Percentiles rank a stretch among this genome's conserved stretches.
phyloP scores from a whole-genome alignment of 176 grass and related monocot species.

The Dendrocalamus sinicus region DNA sequence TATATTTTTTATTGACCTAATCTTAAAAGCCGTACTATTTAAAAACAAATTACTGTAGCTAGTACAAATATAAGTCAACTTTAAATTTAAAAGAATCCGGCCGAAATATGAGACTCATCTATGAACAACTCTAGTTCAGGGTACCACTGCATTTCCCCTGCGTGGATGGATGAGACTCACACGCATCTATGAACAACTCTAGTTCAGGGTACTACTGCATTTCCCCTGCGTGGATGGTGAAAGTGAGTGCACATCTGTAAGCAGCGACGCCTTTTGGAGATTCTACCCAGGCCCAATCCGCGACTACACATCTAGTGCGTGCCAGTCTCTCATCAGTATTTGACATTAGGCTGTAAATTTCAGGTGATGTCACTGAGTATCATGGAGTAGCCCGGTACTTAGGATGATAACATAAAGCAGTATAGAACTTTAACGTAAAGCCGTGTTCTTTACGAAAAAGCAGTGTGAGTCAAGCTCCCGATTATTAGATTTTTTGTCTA shows the following conservation, averaged over 20 bases:
- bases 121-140: too few relatives aligned
- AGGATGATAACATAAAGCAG: neutral
- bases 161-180: neutral
- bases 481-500: slow-evolving; percentile 44
- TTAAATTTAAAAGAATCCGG: too few relatives aligned
- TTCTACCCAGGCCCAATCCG: neutral
- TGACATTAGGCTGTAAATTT: slow-evolving; percentile 26
- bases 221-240: neutral
- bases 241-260: neutral
- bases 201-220: neutral
- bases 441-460: neutral
- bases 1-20: too few relatives aligned
- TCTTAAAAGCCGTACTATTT: too few relatives aligned
- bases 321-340: neutral
- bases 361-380: slow-evolving; percentile 30
- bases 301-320: neutral
- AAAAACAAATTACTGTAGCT: too few relatives aligned
- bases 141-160: too few relatives aligned
- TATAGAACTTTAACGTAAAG: slow-evolving; percentile 3
- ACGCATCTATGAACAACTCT: neutral
- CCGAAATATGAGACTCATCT: too few relatives aligned
- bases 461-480: neutral
- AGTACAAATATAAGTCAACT: too few relatives aligned
- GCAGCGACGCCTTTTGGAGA: neutral
- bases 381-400: neutral